These are phyloP conservation scores for Solanum lycopersicoides DNA, from an alignment of 257 asterid genomes.

Conservation along the genomic window DNA sequence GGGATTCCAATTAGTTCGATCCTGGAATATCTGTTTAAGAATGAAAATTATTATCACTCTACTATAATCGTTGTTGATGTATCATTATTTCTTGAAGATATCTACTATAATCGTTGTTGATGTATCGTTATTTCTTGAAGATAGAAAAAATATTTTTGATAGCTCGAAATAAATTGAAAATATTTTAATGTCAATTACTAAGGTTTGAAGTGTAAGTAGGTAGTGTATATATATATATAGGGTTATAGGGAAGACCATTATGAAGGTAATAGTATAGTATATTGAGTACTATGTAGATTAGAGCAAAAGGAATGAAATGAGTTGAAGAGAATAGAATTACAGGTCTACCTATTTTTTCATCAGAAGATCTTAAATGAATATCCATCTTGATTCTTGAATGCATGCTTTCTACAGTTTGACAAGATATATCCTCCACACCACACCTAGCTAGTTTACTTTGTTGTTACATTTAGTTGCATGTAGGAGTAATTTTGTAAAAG, in stretches of 20 bases:
- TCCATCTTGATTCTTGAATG: background rate
- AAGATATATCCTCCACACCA: background rate
- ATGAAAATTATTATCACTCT: too few species aligned
- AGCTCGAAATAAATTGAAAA: too few species aligned
- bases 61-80: too few species aligned
- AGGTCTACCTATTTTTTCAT: background rate
- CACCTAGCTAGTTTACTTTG: background rate
- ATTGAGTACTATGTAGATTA: background rate
- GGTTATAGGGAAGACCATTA: background rate
- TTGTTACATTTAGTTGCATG: too few species aligned
- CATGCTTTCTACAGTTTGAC: background rate
- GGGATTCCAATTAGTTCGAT: too few species aligned
- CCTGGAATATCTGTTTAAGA: too few species aligned
- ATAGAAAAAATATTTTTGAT: too few species aligned
- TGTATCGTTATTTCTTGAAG: rapidly evolving
- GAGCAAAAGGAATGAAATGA: background rate
- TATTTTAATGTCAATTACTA: too few species aligned
- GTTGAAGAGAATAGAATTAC: background rate
- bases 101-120: rapidly evolving
- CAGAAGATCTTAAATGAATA: background rate
- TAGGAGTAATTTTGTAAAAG: too few species aligned
- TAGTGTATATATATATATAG: background rate
- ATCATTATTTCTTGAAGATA: too few species aligned
- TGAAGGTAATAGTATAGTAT: background rate
- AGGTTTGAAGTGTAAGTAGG: background rate